Evolutionary conservation across 2,329 filamentous ascomycete genomes (phyloP).

Genomic region (Beauveria caledonica): DNA sequence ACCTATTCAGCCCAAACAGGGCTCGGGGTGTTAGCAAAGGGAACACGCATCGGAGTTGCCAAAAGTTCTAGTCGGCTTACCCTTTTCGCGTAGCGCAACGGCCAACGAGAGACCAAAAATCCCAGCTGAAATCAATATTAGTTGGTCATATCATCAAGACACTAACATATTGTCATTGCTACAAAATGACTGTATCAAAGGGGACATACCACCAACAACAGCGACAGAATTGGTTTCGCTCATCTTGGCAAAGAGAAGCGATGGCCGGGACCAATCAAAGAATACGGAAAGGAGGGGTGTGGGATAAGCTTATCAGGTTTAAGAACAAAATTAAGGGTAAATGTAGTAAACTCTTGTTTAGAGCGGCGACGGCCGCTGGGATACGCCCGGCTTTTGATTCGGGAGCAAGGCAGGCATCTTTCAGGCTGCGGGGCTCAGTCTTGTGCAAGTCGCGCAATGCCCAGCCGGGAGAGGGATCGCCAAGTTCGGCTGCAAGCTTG

Average conservation of each 20-base stretch:
- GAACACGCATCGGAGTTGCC: not conserved
- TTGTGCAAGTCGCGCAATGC: not conserved
- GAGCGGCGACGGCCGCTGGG: not conserved
- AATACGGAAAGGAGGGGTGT: not conserved
- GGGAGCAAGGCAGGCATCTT: not conserved
- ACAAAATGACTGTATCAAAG: not conserved
- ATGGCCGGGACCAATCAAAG: not conserved
- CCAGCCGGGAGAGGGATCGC: not conserved
- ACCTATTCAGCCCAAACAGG: not conserved
- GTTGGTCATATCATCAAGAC: not conserved
- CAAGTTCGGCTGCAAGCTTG: not conserved
- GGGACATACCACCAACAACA: constrained; percentile 12
- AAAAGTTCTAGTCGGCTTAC: constrained; percentile 10
- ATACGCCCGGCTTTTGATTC: constrained; percentile 2
- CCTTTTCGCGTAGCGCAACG: constrained; percentile 16
- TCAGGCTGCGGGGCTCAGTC: not conserved
- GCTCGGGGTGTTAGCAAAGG: not conserved
- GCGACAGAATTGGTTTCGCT: constrained; percentile 11
- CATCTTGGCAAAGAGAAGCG: not conserved
- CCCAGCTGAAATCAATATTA: constrained; percentile 15
- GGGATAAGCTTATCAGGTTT: not conserved
- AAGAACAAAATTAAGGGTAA: not conserved
- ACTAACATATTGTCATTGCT: not conserved
- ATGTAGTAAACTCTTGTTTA: not conserved
- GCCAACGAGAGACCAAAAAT: constrained; percentile 20